A percentile compares a stretch with the other conserved stretches of the same genome.
Conservation (phyloP, 2,329 filamentous ascomycete species). For the Trichophyton mentagrophytes region DNA sequence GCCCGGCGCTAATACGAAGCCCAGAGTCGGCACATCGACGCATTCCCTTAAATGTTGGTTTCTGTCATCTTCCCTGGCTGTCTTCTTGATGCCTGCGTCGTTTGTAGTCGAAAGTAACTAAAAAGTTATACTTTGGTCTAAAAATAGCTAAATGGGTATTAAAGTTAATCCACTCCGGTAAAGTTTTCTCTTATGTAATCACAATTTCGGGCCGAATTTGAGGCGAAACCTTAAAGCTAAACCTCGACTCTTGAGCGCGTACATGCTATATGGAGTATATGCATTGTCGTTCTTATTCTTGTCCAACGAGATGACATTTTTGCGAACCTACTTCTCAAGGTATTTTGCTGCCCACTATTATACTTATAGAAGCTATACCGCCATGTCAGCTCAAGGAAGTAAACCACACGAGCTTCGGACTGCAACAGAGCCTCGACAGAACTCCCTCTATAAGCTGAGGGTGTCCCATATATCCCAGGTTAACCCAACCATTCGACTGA, state of each 20-base stretch:
- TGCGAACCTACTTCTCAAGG: background rate
- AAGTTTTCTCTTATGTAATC: background rate
- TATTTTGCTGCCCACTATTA: background rate
- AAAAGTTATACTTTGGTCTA: background rate
- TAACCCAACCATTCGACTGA: slow-evolving; percentile 55
- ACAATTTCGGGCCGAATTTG: background rate
- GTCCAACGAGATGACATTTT: background rate
- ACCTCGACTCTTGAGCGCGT: too few relatives aligned
- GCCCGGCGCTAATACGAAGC: background rate
- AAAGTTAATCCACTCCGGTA: background rate
- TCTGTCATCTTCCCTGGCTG: background rate
- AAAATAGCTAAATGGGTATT: background rate
- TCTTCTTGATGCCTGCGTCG: background rate
- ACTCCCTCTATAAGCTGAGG: slow-evolving; percentile 50
- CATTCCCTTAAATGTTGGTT: background rate
- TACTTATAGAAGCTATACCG: background rate
- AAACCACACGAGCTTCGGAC: slow-evolving; percentile 58
- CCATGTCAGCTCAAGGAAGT: background rate
- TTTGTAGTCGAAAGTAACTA: background rate
- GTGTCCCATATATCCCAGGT: slow-evolving; percentile 50
- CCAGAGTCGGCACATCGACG: background rate
- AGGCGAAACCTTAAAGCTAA: background rate
- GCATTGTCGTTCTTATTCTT: too few relatives aligned
- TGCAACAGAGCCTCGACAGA: slow-evolving; percentile 57
- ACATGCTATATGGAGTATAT: too few relatives aligned